A percentile compares a stretch with the other conserved stretches of the same genome.
phyloP scores from a whole-genome alignment of 2,329 filamentous ascomycete species.

The Fusarium dimerum region DNA sequence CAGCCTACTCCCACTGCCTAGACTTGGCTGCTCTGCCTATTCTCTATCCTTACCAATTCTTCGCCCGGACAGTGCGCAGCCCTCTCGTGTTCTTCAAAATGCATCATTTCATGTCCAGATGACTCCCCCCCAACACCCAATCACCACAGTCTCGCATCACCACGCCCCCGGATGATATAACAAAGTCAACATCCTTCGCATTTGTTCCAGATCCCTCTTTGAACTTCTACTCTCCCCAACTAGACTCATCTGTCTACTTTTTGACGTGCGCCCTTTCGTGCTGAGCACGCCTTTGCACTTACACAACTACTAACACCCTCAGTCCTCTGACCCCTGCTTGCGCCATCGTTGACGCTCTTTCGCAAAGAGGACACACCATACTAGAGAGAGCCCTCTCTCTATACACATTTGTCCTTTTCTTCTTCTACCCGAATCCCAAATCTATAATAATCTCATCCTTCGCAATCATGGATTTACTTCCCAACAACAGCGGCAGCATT shows the following conservation, averaged over 20 bases:
- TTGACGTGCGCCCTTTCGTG: conserved; percentile 19
- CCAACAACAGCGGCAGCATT: conserved; percentile 24
- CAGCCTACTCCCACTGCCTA: no score
- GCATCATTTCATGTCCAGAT: conserved; percentile 25
- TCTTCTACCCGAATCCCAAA: conserved; percentile 4
- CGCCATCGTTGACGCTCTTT: conserved; percentile 26
- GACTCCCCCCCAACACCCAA: conserved; percentile 26
- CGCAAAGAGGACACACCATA: conserved; percentile 12
- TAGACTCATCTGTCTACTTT: neutral
- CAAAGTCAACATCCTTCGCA: conserved; percentile 13
- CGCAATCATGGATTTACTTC: conserved; percentile 22
- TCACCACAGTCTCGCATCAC: conserved; percentile 17
- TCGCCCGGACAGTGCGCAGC: neutral
- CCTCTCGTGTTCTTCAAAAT: neutral
- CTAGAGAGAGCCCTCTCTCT: neutral
- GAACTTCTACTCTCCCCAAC: conserved; percentile 13
- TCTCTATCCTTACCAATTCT: no score
- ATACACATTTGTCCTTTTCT: neutral
- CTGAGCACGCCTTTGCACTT: conserved; percentile 20
- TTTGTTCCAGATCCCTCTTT: conserved; percentile 24
- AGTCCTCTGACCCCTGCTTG: conserved; percentile 2
- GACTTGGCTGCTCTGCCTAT: no score
- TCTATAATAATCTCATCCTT: neutral
- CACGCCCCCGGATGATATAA: conserved; percentile 26
- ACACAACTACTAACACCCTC: conserved; percentile 1